A percentile compares a stretch with the other conserved stretches of the same genome.
phyloP scores from a whole-genome alignment of 2,329 filamentous ascomycete species.

The Zasmidium citrigriseum region DNA sequence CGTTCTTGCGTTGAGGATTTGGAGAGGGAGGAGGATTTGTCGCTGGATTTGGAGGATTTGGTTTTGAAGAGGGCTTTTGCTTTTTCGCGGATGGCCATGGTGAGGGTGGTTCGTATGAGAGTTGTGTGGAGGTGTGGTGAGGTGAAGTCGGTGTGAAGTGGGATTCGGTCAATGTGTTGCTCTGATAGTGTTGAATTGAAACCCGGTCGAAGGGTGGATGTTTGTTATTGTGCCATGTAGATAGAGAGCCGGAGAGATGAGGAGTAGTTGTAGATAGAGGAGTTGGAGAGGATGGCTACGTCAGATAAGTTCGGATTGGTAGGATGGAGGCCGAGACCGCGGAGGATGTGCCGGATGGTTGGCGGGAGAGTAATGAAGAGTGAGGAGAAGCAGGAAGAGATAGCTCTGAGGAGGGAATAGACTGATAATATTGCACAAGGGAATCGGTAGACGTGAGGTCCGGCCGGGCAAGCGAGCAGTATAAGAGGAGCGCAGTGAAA shows the following conservation, averaged over 20 bases:
- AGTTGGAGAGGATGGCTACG: constrained; percentile 1
- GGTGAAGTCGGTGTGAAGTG: no score
- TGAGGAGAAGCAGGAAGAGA: neutral
- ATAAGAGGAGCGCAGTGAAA: neutral
- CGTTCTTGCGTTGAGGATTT: constrained; percentile 31
- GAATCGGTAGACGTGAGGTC: neutral
- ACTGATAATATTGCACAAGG: neutral
- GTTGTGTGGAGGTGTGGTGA: neutral
- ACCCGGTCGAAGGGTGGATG: neutral
- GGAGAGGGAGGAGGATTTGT: constrained; percentile 29
- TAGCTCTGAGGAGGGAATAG: no score
- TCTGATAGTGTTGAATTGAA: neutral
- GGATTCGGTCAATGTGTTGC: neutral
- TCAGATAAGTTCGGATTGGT: neutral
- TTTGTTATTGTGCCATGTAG: neutral
- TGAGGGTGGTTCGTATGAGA: constrained; percentile 14
- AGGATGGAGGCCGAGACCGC: neutral
- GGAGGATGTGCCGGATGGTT: neutral
- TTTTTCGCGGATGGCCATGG: constrained; percentile 50
- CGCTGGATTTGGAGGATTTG: constrained; percentile 33
- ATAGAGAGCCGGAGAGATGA: neutral
- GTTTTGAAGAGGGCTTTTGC: constrained; percentile 46
- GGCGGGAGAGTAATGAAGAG: neutral
- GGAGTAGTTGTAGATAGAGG: constrained; percentile 1
- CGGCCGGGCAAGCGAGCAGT: neutral